phyloP scores from a whole-genome alignment of 352 stramenopile genomes.

The Phytophthora pluvialis region DNA sequence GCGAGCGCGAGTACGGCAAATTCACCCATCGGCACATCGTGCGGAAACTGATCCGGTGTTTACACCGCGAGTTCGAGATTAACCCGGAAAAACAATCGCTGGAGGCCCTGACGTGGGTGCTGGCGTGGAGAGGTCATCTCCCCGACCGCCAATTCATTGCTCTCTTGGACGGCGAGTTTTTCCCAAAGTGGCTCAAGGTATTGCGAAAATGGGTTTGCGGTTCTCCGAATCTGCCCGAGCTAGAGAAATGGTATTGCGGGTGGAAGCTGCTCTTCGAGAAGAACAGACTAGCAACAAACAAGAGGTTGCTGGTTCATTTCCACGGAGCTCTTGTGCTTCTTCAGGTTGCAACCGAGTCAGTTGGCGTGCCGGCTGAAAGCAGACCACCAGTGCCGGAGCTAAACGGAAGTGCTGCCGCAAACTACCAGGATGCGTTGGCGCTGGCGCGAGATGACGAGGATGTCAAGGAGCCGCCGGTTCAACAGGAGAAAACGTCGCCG shows the following conservation, averaged over 20 bases:
- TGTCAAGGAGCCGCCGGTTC: slow-evolving; percentile 24
- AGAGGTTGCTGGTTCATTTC: slow-evolving; percentile 79
- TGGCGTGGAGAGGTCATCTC: slow-evolving; percentile 76
- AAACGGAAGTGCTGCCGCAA: slow-evolving; percentile 55
- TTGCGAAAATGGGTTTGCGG: slow-evolving; percentile 79
- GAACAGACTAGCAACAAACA: slow-evolving; percentile 56
- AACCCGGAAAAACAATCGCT: slow-evolving; percentile 79
- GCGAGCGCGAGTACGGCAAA: slow-evolving; percentile 80
- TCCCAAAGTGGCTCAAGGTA: slow-evolving; percentile 90
- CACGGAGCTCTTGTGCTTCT: slow-evolving; percentile 77
- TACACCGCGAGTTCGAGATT: slow-evolving; percentile 85
- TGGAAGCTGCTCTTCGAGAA: slow-evolving; percentile 88
- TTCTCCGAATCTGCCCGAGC: slow-evolving; percentile 57
- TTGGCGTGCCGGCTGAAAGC: slow-evolving; percentile 16
- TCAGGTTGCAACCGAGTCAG: slow-evolving; percentile 44
- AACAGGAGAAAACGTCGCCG: slow-evolving; percentile 27
- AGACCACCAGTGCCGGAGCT: slow-evolving; percentile 51
- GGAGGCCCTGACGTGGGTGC: slow-evolving; percentile 68
- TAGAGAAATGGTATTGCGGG: slow-evolving; percentile 85
- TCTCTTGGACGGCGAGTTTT: slow-evolving; percentile 92
- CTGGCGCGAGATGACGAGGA: slow-evolving; percentile 45
- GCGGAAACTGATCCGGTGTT: slow-evolving; percentile 73
- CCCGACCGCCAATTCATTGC: slow-evolving; percentile 79
- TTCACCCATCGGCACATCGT: slow-evolving; percentile 86
- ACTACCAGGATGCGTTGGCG: slow-evolving; percentile 82